Percentiles rank a stretch among this genome's conserved stretches.
These are phyloP conservation scores for Lathyrus aphaca DNA, from an alignment of 306 rosid species.

Conservation along the genomic window DNA sequence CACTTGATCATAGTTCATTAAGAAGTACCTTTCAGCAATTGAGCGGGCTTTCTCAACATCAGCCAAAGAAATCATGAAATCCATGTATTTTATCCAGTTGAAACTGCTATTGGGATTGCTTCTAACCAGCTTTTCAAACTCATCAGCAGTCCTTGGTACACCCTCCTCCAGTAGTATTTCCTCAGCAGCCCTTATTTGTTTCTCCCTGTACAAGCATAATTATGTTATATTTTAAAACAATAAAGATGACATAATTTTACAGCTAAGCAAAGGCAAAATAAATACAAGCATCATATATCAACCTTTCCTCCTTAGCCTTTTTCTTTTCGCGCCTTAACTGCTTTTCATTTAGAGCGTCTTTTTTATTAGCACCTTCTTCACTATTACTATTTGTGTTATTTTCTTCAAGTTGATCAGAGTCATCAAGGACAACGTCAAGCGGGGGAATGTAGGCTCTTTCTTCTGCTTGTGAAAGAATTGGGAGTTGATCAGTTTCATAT, in stretches of 20 bases:
- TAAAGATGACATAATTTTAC: not conserved
- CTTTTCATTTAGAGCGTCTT: constrained; percentile 50
- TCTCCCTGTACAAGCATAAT: constrained; percentile 59
- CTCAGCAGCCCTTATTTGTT: constrained; percentile 75
- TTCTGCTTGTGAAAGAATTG: constrained; percentile 60
- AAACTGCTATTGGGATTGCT: constrained; percentile 91
- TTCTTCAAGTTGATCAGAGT: constrained; percentile 47
- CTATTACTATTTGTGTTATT: constrained; percentile 39
- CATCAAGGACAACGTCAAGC: constrained; percentile 87
- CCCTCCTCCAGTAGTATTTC: constrained; percentile 80
- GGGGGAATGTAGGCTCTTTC: constrained; percentile 81
- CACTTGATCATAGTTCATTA: not conserved
- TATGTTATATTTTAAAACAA: not conserved
- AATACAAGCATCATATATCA: constrained; percentile 29
- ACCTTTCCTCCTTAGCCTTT: constrained; percentile 78
- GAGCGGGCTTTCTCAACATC: constrained; percentile 91
- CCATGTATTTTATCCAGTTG: constrained; percentile 90
- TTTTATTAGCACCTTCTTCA: constrained; percentile 51
- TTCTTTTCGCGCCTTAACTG: constrained; percentile 65
- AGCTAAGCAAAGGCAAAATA: constrained; percentile 12
- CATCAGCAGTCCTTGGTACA: constrained; percentile 86
- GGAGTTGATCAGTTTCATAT: constrained; percentile 45
- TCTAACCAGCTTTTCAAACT: constrained; percentile 87
- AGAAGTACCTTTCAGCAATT: constrained; percentile 78
- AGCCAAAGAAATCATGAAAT: constrained; percentile 67